A percentile compares a stretch with the other conserved stretches of the same genome.
Evolutionary conservation across 2,329 filamentous ascomycete genomes (phyloP).

Genomic region (Colletotrichum chrysophilum): DNA sequence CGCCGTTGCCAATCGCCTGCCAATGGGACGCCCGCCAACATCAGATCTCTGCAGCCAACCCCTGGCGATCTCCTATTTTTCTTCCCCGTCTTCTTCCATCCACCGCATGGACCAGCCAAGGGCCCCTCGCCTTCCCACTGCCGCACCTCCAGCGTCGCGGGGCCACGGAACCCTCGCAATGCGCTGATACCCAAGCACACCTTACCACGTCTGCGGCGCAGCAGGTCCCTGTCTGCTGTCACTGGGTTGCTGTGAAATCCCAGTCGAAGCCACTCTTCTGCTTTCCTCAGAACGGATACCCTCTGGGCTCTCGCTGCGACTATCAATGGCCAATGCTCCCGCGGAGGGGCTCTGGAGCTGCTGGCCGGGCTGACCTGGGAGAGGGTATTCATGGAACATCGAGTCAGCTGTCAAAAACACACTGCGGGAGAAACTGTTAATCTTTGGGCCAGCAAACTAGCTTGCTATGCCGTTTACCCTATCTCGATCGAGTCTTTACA

Average conservation of each 20-base stretch:
- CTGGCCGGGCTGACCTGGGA: background rate
- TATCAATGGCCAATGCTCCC: background rate
- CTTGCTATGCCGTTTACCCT: background rate
- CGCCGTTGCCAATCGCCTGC: background rate
- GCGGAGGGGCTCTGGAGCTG: background rate
- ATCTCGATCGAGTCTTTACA: background rate
- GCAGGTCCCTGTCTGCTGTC: background rate
- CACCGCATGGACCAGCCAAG: conserved; percentile 12
- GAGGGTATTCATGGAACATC: background rate
- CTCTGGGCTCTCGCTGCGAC: background rate
- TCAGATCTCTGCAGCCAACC: conserved; percentile 13
- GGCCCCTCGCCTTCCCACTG: background rate
- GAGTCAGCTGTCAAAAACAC: background rate
- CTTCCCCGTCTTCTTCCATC: background rate
- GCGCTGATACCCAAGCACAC: background rate
- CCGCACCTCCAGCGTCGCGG: background rate
- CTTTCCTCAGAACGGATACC: background rate
- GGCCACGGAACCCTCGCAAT: background rate
- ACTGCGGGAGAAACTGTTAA: background rate
- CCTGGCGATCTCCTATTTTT: conserved; percentile 2
- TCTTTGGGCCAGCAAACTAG: background rate
- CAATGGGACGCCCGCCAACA: background rate
- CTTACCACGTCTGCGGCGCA: conserved; percentile 5
- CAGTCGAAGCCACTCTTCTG: background rate
- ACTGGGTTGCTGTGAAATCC: background rate